phyloP scores from a whole-genome alignment of 306 rosid genomes.

The Vigna angularis region DNA sequence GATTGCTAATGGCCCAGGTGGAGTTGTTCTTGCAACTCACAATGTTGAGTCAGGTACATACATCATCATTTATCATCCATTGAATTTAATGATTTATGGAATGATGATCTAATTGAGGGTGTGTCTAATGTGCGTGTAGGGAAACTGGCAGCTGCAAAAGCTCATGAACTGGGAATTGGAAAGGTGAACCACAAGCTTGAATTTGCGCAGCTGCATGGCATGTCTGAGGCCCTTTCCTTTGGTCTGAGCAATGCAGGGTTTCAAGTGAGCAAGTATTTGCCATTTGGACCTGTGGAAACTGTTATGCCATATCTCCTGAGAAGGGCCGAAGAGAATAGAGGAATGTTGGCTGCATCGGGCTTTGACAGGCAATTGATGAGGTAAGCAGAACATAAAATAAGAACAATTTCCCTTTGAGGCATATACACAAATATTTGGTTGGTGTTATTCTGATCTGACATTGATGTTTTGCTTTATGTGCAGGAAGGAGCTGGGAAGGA shows the following conservation, averaged over 20 bases:
- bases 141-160: slow-evolving; percentile 77
- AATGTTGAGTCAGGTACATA: slow-evolving; percentile 83
- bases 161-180: slow-evolving; percentile 76
- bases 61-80: background rate
- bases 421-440: slow-evolving; percentile 20
- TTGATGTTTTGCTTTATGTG: background rate
- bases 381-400: slow-evolving; percentile 26
- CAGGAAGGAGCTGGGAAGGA: slow-evolving; percentile 77
- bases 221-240: slow-evolving; percentile 88
- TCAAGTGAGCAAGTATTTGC: slow-evolving; percentile 96
- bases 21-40: slow-evolving; percentile 85
- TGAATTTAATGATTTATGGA: background rate
- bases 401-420: background rate
- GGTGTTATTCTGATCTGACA: slow-evolving; percentile 6
- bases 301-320: slow-evolving; percentile 90
- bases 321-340: slow-evolving; percentile 95
- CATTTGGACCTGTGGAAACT: slow-evolving; percentile 78
- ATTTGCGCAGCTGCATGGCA: slow-evolving; percentile 90
- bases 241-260: slow-evolving; percentile 91
- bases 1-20: slow-evolving; percentile 68
- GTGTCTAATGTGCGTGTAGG: slow-evolving; percentile 46
- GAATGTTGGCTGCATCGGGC: slow-evolving; percentile 74
- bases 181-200: slow-evolving; percentile 77
- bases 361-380: slow-evolving; percentile 76
- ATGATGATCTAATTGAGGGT: background rate